Conservation (phyloP, 2,329 filamentous ascomycete genomes). For the Metarhizium anisopliae region DNA sequence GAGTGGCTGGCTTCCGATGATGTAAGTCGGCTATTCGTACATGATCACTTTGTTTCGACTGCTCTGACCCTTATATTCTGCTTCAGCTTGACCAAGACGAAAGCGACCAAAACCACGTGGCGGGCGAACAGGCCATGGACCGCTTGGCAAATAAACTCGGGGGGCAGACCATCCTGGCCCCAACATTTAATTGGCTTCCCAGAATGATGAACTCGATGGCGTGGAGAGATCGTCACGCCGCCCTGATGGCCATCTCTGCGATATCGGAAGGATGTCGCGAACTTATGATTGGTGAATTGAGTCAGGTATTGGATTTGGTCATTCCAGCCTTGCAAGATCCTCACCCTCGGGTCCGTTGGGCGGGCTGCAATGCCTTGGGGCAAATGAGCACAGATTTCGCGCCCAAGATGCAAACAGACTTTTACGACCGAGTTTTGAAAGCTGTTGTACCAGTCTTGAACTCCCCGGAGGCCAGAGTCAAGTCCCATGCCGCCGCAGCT, state of each 20-base stretch:
- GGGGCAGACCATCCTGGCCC: slow-evolving; percentile 82
- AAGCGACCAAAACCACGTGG: slow-evolving; percentile 94
- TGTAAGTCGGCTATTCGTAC: slow-evolving; percentile 37
- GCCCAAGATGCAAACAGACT: slow-evolving; percentile 94
- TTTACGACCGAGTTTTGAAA: slow-evolving; percentile 77
- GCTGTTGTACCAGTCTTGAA: slow-evolving; percentile 89
- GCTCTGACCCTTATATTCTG: neutral
- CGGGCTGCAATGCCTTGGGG: slow-evolving; percentile 94
- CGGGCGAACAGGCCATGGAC: slow-evolving; percentile 97
- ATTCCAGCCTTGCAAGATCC: slow-evolving; percentile 82
- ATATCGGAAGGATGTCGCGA: slow-evolving; percentile 97
- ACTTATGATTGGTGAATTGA: slow-evolving; percentile 88
- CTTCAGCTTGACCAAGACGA: slow-evolving; percentile 80
- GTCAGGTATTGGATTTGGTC: slow-evolving; percentile 91
- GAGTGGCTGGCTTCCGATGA: slow-evolving; percentile 94
- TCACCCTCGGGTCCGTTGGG: slow-evolving; percentile 92
- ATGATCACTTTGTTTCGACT: neutral
- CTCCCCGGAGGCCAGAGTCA: slow-evolving; percentile 84
- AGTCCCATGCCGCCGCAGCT: slow-evolving; percentile 94
- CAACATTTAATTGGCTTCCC: slow-evolving; percentile 94
- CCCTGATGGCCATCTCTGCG: slow-evolving; percentile 96
- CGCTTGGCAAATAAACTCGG: slow-evolving; percentile 94
- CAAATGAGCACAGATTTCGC: slow-evolving; percentile 99
- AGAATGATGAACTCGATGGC: slow-evolving; percentile 93
- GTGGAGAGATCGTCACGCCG: slow-evolving; percentile 93